Evolutionary conservation across 495 filamentous ascomycete genomes (phyloP), one percentile per base, ranked within the genome.

Genomic region (Penicillium herquei): DNA sequence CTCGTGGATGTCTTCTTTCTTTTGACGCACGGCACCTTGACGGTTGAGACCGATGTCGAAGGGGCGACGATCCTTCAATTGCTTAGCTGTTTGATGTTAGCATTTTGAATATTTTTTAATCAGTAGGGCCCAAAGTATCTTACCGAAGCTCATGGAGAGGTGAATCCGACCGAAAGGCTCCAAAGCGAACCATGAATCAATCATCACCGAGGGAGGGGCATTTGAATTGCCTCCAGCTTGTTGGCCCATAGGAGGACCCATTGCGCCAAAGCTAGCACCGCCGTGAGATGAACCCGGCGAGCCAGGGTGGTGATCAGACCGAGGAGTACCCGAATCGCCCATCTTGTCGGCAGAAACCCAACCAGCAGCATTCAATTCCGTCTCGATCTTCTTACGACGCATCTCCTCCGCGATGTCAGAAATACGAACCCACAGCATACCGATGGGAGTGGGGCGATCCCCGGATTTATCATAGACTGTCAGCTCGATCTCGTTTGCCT

Each of bases 261-360:
- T 59, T 14, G 59, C 63, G 26, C 63, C 70, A 16, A 66, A 53
- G 45, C 59, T 57, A 31, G 63, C 50, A 48, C 65, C 56, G 45
- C 66, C 56, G 13, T 73, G 70, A 4, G 69, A 62, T 52, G 70
- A 63, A 17, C 74, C 70, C 56, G 59, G 67, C 58, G 67, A 80
- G 76, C 71, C 83, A 62, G 70, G 51, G 17, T 77, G 70, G 33
- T 58, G 35, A 13, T 69, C 69, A 42, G 70, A 70, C 46, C 68
- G 70, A 49, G 73, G 63, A 21, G 63, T 59, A 31, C 77, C 66
- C 41, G 78, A 74, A 47, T 82, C 79, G n/a, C 74, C 89, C 86
- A 98, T 92, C 57, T 90, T 88, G 64, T 97, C 93, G 35, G 94
- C 94, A 49, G 95, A 96, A 51, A 96, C 94, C 94, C 94, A 99